These are phyloP conservation scores for Magnusiomyces starmeri DNA, from an alignment of 1,139 yeast species.

Conservation along the genomic window DNA sequence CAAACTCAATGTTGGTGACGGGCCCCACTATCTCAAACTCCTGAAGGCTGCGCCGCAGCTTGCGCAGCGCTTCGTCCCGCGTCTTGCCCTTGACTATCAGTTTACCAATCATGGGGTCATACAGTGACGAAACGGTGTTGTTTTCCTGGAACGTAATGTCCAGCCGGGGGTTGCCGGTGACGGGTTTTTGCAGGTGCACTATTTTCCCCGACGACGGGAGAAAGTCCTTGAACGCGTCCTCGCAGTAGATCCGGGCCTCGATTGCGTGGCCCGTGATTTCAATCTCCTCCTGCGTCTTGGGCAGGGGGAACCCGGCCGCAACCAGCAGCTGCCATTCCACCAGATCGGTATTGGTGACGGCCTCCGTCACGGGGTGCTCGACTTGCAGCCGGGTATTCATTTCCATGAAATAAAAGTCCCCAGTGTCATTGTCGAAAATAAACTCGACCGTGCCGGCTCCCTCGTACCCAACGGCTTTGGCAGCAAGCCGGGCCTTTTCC, in stretches of 20 bases:
- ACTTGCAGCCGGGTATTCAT: constrained; percentile 59
- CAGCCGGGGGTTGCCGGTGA: constrained; percentile 28
- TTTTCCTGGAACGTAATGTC: constrained; percentile 30
- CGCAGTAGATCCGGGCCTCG: constrained; percentile 34
- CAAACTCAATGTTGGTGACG: constrained; percentile 32
- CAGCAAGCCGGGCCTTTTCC: constrained; percentile 53
- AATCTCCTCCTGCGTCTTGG: constrained; percentile 31
- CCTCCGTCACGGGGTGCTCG: constrained; percentile 64
- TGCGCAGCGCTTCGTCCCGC: constrained; percentile 31
- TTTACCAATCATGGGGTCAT: constrained; percentile 36
- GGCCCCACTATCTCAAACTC: constrained; percentile 34
- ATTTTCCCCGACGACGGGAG: constrained; percentile 32
- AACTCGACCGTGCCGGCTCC: constrained; percentile 62
- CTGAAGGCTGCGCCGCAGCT: constrained; percentile 28
- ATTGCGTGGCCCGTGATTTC: constrained; percentile 30
- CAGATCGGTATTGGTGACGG: constrained; percentile 84
- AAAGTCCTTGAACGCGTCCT: constrained; percentile 32
- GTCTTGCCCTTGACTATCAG: constrained; percentile 30
- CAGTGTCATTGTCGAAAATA: constrained; percentile 49
- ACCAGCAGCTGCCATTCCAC: constrained; percentile 92
- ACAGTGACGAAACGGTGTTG: constrained; percentile 30
- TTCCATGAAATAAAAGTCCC: constrained; percentile 55
- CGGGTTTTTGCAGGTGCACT: constrained; percentile 27
- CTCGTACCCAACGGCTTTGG: constrained; percentile 48
- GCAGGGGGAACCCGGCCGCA: constrained; percentile 61